These are phyloP conservation scores for Triticum dicoccoides DNA, from an alignment of 176 grass and related monocot genomes.

Conservation along the genomic window DNA sequence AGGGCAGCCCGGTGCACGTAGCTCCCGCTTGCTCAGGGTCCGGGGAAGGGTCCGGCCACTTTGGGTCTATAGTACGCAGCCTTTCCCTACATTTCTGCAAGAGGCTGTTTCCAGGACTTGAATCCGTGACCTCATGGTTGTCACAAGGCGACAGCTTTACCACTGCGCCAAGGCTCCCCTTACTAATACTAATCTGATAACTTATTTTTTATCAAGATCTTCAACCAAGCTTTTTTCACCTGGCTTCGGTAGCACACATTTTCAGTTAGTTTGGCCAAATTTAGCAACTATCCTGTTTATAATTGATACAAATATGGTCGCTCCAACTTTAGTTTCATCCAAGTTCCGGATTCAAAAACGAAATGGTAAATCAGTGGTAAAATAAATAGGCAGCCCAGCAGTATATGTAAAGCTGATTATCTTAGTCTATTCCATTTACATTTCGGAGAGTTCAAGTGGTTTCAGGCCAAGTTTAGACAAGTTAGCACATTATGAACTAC, in stretches of 20 bases:
- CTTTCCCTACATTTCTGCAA: no score
- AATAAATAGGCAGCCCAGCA: neutral
- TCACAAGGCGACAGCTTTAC: no score
- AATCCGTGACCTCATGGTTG: no score
- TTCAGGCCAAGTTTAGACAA: neutral
- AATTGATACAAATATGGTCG: neutral
- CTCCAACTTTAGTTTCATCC: neutral
- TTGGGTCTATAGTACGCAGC: no score
- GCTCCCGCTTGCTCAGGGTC: no score
- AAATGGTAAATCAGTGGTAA: neutral
- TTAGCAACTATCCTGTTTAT: neutral
- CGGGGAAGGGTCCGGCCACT: no score
- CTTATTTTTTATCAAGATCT: neutral
- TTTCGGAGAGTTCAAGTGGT: neutral
- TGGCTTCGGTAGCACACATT: neutral
- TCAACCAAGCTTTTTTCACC: neutral
- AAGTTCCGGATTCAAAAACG: neutral
- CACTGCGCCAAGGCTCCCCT: no score
- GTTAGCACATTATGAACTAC: neutral
- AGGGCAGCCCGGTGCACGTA: no score
- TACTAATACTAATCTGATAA: neutral
- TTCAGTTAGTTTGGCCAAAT: neutral
- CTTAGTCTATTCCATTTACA: neutral
- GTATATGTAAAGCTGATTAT: neutral
- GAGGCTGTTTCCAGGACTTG: no score